Percentiles rank a stretch among this genome's conserved stretches.
These are phyloP conservation scores for Allium cepa DNA, from an alignment of 106 monocot genomes.

Conservation along the genomic window DNA sequence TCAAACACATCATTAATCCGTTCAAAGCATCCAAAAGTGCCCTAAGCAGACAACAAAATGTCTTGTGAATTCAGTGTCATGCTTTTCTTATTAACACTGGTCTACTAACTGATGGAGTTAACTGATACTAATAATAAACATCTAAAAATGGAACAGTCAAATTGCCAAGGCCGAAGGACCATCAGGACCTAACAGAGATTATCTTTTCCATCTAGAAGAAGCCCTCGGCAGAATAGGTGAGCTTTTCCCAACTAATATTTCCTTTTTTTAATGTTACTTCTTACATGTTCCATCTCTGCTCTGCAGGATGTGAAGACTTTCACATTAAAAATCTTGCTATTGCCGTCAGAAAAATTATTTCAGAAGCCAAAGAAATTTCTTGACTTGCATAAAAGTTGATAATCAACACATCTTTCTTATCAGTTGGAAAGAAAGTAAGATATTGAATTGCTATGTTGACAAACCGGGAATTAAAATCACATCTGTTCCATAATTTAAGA, in stretches of 20 bases:
- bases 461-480: no score
- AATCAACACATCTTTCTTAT: no score
- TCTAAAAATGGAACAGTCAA: slow-evolving; percentile 41
- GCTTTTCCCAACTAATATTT: background rate
- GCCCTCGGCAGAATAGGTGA: slow-evolving; percentile 50
- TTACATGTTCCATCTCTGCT: background rate
- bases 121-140: background rate
- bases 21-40: background rate
- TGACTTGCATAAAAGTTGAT: background rate
- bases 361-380: background rate
- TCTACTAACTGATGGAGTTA: background rate
- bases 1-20: no score
- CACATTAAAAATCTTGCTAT: slow-evolving; percentile 71
- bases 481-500: no score
- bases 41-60: background rate
- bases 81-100: background rate
- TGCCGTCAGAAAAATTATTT: slow-evolving; percentile 44
- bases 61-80: background rate
- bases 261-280: background rate
- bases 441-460: no score
- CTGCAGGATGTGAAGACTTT: slow-evolving; percentile 54
- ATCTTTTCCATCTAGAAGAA: slow-evolving; percentile 86
- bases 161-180: slow-evolving; percentile 77
- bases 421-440: no score
- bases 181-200: slow-evolving; percentile 87